A percentile compares a stretch with the other conserved stretches of the same genome.
These are phyloP conservation scores for Trypanosoma conorhini DNA, from an alignment of 208 protist species.

Conservation along the genomic window DNA sequence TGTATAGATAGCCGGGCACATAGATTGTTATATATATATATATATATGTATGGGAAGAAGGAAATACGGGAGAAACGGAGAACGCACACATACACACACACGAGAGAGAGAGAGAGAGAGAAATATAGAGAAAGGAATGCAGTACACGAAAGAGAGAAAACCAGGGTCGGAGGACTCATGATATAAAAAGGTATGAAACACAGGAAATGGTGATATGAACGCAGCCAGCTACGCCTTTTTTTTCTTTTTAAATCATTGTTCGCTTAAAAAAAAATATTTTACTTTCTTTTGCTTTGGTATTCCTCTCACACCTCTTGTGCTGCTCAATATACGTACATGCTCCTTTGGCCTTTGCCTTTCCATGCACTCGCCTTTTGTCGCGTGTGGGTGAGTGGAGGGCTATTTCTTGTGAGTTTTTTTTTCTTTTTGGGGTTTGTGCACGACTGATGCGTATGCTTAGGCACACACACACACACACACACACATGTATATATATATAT, in stretches of 20 bases:
- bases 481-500: constrained; percentile 15
- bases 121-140: neutral
- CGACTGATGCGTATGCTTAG: neutral
- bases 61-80: no score
- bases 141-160: neutral
- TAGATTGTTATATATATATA: neutral
- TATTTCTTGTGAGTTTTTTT: neutral
- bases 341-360: no score
- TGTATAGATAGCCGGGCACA: neutral
- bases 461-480: neutral
- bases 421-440: neutral
- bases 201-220: neutral
- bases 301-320: neutral
- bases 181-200: neutral
- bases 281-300: neutral
- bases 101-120: neutral
- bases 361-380: no score
- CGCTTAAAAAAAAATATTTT: no score
- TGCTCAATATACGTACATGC: no score
- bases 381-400: no score
- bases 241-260: neutral
- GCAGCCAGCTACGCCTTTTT: neutral
- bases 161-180: neutral
- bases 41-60: neutral
- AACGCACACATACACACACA: neutral